Percentiles rank a stretch among this genome's conserved stretches.
These are phyloP conservation scores for Exophiala viscosa DNA, from an alignment of 2,329 filamentous ascomycete species.

Conservation along the genomic window DNA sequence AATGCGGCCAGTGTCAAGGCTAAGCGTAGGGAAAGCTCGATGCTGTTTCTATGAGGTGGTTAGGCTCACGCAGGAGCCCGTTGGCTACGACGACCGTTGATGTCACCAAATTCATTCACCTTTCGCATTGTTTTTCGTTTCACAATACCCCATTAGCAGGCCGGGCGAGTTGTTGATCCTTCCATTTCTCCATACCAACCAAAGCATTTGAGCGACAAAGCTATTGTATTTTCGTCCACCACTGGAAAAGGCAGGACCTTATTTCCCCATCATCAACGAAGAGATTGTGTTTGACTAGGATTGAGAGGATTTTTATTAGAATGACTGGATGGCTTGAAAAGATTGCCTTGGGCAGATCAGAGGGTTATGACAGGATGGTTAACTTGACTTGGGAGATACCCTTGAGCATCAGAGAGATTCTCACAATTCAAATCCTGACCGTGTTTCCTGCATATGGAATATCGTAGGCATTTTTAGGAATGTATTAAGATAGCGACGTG, in stretches of 20 bases:
- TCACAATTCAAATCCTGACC: no score
- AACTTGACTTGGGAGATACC: no score
- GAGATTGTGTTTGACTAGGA: background rate
- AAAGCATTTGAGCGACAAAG: background rate
- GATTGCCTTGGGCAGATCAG: background rate
- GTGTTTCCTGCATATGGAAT: no score
- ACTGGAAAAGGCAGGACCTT: background rate
- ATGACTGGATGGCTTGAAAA: background rate
- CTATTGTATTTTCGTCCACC: background rate
- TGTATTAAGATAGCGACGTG: no score
- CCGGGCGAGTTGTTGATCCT: background rate
- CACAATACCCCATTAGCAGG: background rate
- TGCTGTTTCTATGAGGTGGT: conserved; percentile 29
- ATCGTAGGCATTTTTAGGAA: no score
- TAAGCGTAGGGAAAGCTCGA: conserved; percentile 48
- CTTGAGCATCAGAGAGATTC: no score
- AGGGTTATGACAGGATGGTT: background rate
- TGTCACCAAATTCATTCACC: background rate
- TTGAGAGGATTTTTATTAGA: background rate
- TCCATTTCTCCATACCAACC: background rate
- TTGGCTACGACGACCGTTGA: background rate
- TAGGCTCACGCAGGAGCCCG: background rate
- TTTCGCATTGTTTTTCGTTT: background rate
- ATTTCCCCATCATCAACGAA: background rate
- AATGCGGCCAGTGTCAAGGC: conserved; percentile 39